Conservation (phyloP, 1,284 basidiomycete genomes). For the Stereum hirsutum region DNA sequence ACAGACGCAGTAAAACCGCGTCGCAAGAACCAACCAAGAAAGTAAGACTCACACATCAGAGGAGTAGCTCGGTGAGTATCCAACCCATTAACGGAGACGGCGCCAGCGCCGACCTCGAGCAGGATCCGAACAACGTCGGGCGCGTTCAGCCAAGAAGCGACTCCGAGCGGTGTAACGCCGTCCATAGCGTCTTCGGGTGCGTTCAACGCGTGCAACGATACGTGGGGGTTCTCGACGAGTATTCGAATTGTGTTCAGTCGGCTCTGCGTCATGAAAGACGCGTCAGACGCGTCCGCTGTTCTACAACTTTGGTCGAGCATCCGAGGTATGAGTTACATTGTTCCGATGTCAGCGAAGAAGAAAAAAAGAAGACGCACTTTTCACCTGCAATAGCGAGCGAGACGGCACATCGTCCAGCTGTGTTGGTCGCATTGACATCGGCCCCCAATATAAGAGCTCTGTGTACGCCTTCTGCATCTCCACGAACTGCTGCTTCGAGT, state of each 20-base stretch:
- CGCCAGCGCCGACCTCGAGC: constrained; percentile 46
- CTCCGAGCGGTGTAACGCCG: constrained; percentile 64
- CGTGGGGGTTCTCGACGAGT: constrained; percentile 41
- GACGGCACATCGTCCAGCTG: constrained; percentile 47
- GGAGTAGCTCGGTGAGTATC: constrained; percentile 65
- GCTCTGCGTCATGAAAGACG: constrained; percentile 45
- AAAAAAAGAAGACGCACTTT: constrained; percentile 30
- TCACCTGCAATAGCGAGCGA: constrained; percentile 63
- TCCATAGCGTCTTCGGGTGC: constrained; percentile 54
- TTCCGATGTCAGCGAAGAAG: constrained; percentile 4
- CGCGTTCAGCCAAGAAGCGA: constrained; percentile 66
- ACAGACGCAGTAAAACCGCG: neutral
- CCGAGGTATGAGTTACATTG: constrained; percentile 12
- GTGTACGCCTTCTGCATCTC: constrained; percentile 41
- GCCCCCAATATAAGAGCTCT: constrained; percentile 48
- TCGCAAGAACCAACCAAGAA: constrained; percentile 3
- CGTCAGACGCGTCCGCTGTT: constrained; percentile 55
- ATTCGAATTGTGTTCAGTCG: constrained; percentile 47
- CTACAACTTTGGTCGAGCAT: constrained; percentile 47
- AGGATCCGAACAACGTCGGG: constrained; percentile 45
- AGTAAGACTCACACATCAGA: constrained; percentile 59
- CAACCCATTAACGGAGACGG: constrained; percentile 60
- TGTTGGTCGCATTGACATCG: constrained; percentile 56
- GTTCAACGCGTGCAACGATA: constrained; percentile 60
- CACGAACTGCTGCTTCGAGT: constrained; percentile 47